A percentile compares a stretch with the other conserved stretches of the same genome.
Conservation (phyloP, 345 rosid species). For the Arabidopsis suecica region DNA sequence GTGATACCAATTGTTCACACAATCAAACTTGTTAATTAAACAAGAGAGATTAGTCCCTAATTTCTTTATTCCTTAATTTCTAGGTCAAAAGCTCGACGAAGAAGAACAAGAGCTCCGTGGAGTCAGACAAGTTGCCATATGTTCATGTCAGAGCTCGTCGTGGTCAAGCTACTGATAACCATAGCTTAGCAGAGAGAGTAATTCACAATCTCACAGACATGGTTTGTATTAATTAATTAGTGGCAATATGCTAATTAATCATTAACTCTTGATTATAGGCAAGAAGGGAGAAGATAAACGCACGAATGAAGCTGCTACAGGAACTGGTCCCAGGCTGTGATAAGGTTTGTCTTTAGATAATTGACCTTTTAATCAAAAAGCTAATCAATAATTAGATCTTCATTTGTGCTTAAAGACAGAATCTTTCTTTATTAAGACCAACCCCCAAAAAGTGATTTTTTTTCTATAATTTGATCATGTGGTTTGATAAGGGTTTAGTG, state of each 20-base stretch:
- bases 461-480: slow-evolving; percentile 13
- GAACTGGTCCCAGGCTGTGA: slow-evolving; percentile 85
- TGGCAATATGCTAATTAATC: slow-evolving; percentile 1
- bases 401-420: slow-evolving; percentile 35
- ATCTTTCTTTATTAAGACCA: slow-evolving; percentile 41
- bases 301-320: slow-evolving; percentile 73
- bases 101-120: slow-evolving; percentile 64
- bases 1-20: slow-evolving; percentile 32
- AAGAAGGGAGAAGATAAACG: slow-evolving; percentile 83
- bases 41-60: slow-evolving; percentile 6
- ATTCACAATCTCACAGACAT: slow-evolving; percentile 9
- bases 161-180: slow-evolving; percentile 80
- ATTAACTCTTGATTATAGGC: slow-evolving; percentile 51
- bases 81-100: slow-evolving; percentile 59
- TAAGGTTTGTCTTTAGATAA: slow-evolving; percentile 59
- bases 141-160: slow-evolving; percentile 82
- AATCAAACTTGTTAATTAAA: not conserved
- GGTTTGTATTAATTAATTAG: slow-evolving; percentile 15
- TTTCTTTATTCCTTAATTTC: not conserved
- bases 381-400: slow-evolving; percentile 55
- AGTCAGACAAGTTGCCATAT: slow-evolving; percentile 62
- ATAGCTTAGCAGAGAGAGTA: slow-evolving; percentile 80
- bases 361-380: slow-evolving; percentile 38
- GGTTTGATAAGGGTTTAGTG: slow-evolving; percentile 26
- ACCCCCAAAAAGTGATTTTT: slow-evolving; percentile 14